A percentile compares a stretch with the other conserved stretches of the same genome.
Evolutionary conservation across 495 filamentous ascomycete species (phyloP).

Genomic region (Penicillium malachiteum): DNA sequence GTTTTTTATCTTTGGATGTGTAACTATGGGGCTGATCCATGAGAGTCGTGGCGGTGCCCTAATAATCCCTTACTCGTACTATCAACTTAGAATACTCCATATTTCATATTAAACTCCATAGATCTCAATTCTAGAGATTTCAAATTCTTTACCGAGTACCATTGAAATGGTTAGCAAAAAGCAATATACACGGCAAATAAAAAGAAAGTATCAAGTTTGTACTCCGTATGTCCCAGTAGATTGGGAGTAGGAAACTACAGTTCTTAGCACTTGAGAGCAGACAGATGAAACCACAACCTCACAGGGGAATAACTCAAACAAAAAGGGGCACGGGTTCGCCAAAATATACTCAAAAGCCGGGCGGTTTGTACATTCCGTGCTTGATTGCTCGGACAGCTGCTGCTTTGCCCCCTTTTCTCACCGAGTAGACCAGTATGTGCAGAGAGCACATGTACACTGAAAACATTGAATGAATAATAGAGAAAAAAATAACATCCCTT

Average conservation of each 20-base stretch:
- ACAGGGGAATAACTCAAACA: neutral
- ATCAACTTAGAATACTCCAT: too few relatives aligned
- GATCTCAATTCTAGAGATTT: too few relatives aligned
- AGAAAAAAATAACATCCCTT: neutral
- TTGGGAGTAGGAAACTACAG: slow-evolving; percentile 9
- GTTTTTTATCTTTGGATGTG: slow-evolving; percentile 14
- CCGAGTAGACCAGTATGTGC: too few relatives aligned
- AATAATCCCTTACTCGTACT: slow-evolving; percentile 2
- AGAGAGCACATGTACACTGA: too few relatives aligned
- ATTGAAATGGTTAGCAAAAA: slow-evolving; percentile 1
- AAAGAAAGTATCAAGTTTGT: slow-evolving; percentile 6
- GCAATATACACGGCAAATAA: neutral
- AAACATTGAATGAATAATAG: neutral
- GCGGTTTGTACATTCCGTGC: slow-evolving; percentile 13
- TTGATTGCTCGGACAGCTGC: slow-evolving; percentile 20
- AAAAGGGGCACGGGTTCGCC: slow-evolving; percentile 1
- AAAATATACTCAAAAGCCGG: neutral
- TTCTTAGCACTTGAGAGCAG: slow-evolving; percentile 4
- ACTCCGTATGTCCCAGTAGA: slow-evolving; percentile 2
- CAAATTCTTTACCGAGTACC: neutral
- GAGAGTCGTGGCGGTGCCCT: slow-evolving; percentile 5
- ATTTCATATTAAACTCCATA: too few relatives aligned
- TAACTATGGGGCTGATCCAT: slow-evolving; percentile 25
- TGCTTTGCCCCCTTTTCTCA: slow-evolving; percentile 10
- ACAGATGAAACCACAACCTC: neutral